Conservation (phyloP, 1,284 basidiomycete species). For the Cryptococcus sp. region DNA sequence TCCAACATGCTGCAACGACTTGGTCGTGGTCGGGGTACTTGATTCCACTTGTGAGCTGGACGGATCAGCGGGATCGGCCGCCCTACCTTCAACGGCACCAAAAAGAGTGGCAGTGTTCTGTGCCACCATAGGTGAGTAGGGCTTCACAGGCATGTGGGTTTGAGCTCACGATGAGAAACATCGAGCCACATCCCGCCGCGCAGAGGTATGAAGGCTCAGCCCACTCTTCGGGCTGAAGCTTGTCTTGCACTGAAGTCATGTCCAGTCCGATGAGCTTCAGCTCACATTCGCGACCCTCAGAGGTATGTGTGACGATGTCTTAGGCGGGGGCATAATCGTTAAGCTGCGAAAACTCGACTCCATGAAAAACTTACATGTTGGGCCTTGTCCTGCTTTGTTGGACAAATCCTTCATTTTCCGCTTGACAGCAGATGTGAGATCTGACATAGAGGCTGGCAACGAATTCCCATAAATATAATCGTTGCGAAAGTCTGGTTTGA, state of each 20-base stretch:
- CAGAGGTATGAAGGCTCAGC: constrained; percentile 25
- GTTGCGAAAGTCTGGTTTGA: constrained; percentile 25
- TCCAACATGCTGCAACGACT: constrained; percentile 27
- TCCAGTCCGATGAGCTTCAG: constrained; percentile 18
- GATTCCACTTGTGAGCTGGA: not conserved
- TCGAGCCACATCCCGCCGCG: constrained; percentile 22
- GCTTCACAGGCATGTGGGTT: not conserved
- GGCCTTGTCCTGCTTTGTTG: constrained; percentile 32
- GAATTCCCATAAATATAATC: constrained; percentile 36
- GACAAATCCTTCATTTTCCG: constrained; percentile 33
- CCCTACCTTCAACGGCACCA: constrained; percentile 30
- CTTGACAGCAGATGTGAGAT: constrained; percentile 24
- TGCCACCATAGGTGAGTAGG: not conserved
- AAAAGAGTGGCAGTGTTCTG: constrained; percentile 45
- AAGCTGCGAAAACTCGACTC: no score
- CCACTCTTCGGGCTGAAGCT: constrained; percentile 26
- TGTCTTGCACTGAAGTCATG: not conserved
- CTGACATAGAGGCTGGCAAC: constrained; percentile 17
- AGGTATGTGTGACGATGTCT: constrained; percentile 40
- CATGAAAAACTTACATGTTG: constrained; percentile 30
- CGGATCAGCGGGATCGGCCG: not conserved
- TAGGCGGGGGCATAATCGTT: not conserved
- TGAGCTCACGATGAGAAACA: constrained; percentile 35
- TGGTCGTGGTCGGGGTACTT: constrained; percentile 11
- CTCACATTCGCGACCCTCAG: constrained; percentile 20